Conservation (phyloP, 345 rosid species). For the Eucalyptus sideroxylon region DNA sequence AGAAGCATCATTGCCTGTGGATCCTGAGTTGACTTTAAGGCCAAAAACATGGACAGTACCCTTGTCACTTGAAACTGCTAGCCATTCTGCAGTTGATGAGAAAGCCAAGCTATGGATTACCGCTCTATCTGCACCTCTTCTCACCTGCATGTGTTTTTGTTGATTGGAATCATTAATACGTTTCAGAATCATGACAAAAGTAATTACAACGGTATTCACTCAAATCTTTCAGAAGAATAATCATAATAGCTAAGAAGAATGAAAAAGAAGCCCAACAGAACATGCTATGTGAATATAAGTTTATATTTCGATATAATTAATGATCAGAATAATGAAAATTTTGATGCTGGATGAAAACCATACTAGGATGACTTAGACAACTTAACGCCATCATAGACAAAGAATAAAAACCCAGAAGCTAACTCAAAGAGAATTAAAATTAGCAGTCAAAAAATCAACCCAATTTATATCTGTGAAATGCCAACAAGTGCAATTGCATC, state of each 20-base stretch:
- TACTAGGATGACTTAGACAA: neutral
- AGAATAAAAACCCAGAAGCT: neutral
- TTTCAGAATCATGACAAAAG: neutral
- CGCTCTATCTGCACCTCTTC: constrained; percentile 99
- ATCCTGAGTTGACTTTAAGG: constrained; percentile 62
- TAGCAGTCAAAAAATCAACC: neutral
- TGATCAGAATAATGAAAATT: neutral
- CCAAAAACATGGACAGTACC: constrained; percentile 95
- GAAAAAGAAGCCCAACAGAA: neutral
- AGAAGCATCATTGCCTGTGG: constrained; percentile 36
- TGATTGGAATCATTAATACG: neutral
- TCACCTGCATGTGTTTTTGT: constrained; percentile 28
- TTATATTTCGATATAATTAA: neutral
- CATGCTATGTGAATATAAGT: neutral
- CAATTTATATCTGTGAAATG: neutral
- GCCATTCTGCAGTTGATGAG: constrained; percentile 77
- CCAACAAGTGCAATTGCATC: neutral
- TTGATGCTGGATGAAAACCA: neutral
- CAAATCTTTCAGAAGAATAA: neutral
- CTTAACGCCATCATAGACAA: neutral
- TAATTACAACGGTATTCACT: neutral
- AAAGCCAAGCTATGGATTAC: constrained; percentile 94
- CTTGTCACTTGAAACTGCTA: constrained; percentile 97
- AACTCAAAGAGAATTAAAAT: neutral
- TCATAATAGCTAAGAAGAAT: neutral